phyloP scores from a whole-genome alignment of 441 rosid genomes.

The Eutrema salsugineum region DNA sequence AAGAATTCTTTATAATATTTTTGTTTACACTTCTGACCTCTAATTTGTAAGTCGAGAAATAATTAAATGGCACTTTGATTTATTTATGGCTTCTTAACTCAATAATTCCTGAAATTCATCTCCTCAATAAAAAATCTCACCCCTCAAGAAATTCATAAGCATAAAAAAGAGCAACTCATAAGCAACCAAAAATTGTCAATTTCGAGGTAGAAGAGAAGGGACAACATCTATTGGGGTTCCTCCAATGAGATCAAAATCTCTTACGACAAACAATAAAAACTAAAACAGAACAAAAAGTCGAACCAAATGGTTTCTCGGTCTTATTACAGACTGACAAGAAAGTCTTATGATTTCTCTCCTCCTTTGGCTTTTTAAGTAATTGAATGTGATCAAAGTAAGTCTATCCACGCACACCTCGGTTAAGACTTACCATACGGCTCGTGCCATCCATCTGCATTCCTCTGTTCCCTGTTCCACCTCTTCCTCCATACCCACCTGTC shows the following conservation, averaged over 20 bases:
- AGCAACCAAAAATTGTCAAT: neutral
- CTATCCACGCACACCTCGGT: constrained; percentile 48
- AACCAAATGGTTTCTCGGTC: neutral
- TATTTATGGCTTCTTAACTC: no score
- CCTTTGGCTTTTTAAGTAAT: neutral
- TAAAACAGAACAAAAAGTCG: neutral
- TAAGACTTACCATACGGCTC: constrained; percentile 72
- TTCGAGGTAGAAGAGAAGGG: neutral
- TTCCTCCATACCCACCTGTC: constrained; percentile 49
- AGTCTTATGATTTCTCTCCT: neutral
- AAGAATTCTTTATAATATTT: no score
- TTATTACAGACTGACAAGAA: neutral
- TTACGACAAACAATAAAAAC: neutral
- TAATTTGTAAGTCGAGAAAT: no score
- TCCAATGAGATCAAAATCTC: neutral
- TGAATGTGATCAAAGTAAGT: neutral
- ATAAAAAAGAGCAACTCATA: neutral
- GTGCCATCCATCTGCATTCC: constrained; percentile 60
- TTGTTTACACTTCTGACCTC: no score
- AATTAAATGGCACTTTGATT: no score
- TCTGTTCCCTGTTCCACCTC: constrained; percentile 40
- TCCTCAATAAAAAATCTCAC: no score
- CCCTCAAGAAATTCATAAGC: neutral
- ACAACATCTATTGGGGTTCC: neutral
- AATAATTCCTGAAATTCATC: no score